These are phyloP conservation scores for Dentipellis fragilis DNA, from an alignment of 768 basidiomycete genomes.

Conservation along the genomic window DNA sequence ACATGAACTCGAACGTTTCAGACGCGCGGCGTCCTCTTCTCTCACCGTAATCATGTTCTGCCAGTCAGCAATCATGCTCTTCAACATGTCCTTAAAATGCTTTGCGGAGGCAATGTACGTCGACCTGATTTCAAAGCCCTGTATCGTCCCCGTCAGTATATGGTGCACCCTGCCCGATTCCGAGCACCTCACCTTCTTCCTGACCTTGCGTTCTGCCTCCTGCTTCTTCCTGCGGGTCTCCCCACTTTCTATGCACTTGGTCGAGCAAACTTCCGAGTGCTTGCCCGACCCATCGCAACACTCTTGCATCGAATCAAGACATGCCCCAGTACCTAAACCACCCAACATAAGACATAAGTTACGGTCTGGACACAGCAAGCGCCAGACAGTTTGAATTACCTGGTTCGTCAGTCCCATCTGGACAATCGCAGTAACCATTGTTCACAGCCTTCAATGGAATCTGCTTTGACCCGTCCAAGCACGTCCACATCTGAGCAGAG, in stretches of 20 bases:
- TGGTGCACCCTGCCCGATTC: neutral
- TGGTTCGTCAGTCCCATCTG: conserved; percentile 93
- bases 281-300: conserved; percentile 98
- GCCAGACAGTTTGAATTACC: conserved; percentile 32
- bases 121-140: conserved; percentile 89
- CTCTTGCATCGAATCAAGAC: conserved; percentile 60
- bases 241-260: conserved; percentile 71
- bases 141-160: neutral
- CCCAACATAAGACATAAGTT: neutral
- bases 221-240: conserved; percentile 53
- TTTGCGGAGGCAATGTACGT: conserved; percentile 81
- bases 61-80: conserved; percentile 44
- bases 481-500: conserved; percentile 43
- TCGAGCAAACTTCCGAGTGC: conserved; percentile 63
- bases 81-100: conserved; percentile 81
- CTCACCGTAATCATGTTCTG: conserved; percentile 50
- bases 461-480: conserved; percentile 69
- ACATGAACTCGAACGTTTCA: conserved; percentile 42
- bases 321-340: conserved; percentile 71
- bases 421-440: conserved; percentile 92
- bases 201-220: conserved; percentile 68
- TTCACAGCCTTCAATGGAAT: conserved; percentile 80
- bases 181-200: conserved; percentile 54
- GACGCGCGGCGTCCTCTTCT: conserved; percentile 62
- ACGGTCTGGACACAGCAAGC: too few species aligned